phyloP scores from a whole-genome alignment of 1,284 basidiomycete species.

The Fomitopsis schrenkii region DNA sequence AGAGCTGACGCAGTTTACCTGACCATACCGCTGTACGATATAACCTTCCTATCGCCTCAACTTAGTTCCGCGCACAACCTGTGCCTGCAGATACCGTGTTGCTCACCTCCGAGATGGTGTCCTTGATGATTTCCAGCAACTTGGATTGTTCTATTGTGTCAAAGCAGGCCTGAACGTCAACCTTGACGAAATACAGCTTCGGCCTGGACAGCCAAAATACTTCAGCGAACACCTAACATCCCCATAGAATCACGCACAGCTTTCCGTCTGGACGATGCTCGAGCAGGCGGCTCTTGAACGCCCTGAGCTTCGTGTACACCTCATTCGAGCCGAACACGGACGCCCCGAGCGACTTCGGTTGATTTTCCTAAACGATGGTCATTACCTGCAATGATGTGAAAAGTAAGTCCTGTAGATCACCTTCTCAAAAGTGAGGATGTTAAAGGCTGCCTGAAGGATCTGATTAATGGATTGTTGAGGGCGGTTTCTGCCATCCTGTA shows the following conservation, averaged over 20 bases:
- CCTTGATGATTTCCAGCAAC: slow-evolving; percentile 73
- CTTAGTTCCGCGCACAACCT: background rate
- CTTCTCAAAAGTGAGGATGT: slow-evolving; percentile 85
- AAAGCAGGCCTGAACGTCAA: slow-evolving; percentile 95
- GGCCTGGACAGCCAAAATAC: slow-evolving; percentile 47
- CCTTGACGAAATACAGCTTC: slow-evolving; percentile 90
- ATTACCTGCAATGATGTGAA: background rate
- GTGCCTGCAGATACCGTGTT: background rate
- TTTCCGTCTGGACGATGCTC: slow-evolving; percentile 33
- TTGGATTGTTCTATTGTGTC: slow-evolving; percentile 93
- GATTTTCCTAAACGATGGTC: slow-evolving; percentile 46
- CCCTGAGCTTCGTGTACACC: slow-evolving; percentile 70
- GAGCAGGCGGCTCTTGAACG: slow-evolving; percentile 59
- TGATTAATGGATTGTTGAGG: slow-evolving; percentile 75
- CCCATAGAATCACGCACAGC: slow-evolving; percentile 42
- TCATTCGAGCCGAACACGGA: slow-evolving; percentile 85
- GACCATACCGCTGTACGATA: slow-evolving; percentile 61
- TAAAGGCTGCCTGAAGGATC: slow-evolving; percentile 78
- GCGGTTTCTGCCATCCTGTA: slow-evolving; percentile 1
- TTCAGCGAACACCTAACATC: background rate
- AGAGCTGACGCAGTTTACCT: slow-evolving; percentile 47
- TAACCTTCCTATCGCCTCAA: slow-evolving; percentile 49
- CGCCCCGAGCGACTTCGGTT: slow-evolving; percentile 65
- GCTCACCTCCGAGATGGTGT: slow-evolving; percentile 69
- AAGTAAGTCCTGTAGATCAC: slow-evolving; percentile 31